These are phyloP conservation scores for Plantago elongata DNA, from an alignment of 257 asterid species.

Conservation along the genomic window DNA sequence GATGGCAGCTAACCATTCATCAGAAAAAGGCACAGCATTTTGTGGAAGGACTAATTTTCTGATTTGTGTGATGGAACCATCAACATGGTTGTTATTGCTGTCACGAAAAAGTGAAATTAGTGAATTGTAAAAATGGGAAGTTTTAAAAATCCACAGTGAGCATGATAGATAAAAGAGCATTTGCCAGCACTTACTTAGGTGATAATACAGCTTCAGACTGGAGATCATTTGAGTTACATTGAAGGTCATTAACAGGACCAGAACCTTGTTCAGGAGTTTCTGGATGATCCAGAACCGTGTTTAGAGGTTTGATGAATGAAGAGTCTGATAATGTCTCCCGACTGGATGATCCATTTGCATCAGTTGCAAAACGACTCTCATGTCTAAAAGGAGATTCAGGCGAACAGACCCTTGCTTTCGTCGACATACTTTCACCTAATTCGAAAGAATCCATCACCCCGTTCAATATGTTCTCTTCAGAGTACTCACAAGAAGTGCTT, in stretches of 20 bases:
- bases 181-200: slow-evolving; percentile 39
- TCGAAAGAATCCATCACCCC: slow-evolving; percentile 26
- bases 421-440: slow-evolving; percentile 21
- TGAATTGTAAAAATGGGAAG: slow-evolving; percentile 1
- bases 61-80: slow-evolving; percentile 28
- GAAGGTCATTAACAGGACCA: slow-evolving; percentile 25
- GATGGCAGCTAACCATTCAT: slow-evolving; percentile 93
- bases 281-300: slow-evolving; percentile 23
- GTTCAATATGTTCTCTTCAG: slow-evolving; percentile 23
- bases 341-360: slow-evolving; percentile 24
- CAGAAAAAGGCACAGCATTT: slow-evolving; percentile 85
- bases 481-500: slow-evolving; percentile 20
- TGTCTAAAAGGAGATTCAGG: slow-evolving; percentile 27
- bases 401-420: slow-evolving; percentile 25
- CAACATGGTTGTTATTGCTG: slow-evolving; percentile 38
- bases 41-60: slow-evolving; percentile 39
- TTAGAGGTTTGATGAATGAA: slow-evolving; percentile 27
- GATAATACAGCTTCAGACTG: slow-evolving; percentile 27
- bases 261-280: slow-evolving; percentile 24
- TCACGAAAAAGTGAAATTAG: slow-evolving; percentile 19
- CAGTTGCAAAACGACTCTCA: slow-evolving; percentile 27
- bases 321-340: slow-evolving; percentile 22
- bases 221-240: slow-evolving; percentile 24
- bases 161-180: not conserved
- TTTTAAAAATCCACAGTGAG: slow-evolving; percentile 5